phyloP scores from a whole-genome alignment of 1,284 basidiomycete genomes.

The Melampsora larici-populina region DNA sequence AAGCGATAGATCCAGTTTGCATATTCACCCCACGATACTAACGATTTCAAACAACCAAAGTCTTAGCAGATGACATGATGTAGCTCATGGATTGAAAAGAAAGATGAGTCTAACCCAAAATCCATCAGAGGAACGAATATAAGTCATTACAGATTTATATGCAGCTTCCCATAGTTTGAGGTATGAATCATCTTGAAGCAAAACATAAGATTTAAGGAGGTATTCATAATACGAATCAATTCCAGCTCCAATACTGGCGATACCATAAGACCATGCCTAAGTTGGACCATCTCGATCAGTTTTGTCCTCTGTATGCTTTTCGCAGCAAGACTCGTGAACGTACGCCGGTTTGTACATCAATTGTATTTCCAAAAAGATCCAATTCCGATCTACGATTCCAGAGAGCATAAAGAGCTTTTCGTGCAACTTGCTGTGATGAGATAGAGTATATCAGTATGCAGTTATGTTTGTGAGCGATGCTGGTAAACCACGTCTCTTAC shows the following conservation, averaged over 20 bases:
- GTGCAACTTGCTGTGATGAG: conserved; percentile 51
- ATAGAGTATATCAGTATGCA: conserved; percentile 20
- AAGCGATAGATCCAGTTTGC: conserved; percentile 67
- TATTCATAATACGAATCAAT: conserved; percentile 93
- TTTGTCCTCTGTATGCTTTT: neutral
- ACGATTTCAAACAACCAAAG: conserved; percentile 47
- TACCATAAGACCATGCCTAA: conserved; percentile 48
- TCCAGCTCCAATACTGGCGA: conserved; percentile 80
- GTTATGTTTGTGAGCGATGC: neutral
- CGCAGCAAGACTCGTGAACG: conserved; percentile 50
- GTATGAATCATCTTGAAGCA: conserved; percentile 72
- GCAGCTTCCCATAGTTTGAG: conserved; percentile 83
- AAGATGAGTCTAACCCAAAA: conserved; percentile 66
- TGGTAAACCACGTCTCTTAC: conserved; percentile 60
- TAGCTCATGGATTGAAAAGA: conserved; percentile 4
- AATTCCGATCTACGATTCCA: conserved; percentile 84
- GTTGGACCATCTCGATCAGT: neutral
- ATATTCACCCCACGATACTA: conserved; percentile 79
- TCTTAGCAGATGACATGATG: conserved; percentile 49
- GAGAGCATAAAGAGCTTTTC: conserved; percentile 76
- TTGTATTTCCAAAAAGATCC: conserved; percentile 79
- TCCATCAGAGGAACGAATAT: conserved; percentile 73
- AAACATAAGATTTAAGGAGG: conserved; percentile 66
- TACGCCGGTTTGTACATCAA: conserved; percentile 74
- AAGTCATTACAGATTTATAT: conserved; percentile 81